Percentiles rank a stretch among this genome's conserved stretches.
These are phyloP conservation scores for Botrytis sinoallii DNA, from an alignment of 2,329 filamentous ascomycete species.

Conservation along the genomic window DNA sequence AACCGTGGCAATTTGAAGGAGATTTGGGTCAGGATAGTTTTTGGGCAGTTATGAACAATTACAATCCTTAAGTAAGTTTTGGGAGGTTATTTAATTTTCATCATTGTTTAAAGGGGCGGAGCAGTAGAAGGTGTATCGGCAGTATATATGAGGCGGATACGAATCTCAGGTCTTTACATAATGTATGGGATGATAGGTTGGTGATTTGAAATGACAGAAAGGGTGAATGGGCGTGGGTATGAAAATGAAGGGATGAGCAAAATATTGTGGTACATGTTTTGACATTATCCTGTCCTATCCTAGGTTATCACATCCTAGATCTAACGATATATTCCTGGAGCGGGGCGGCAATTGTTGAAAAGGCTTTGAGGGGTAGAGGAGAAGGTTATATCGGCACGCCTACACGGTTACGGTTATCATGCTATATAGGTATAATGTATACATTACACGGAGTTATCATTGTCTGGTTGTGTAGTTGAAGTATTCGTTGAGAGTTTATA, in stretches of 20 bases:
- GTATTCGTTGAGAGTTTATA: not conserved
- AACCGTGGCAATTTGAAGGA: constrained; percentile 51
- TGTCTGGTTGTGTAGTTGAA: not conserved
- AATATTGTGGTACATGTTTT: not conserved
- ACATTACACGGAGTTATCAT: not conserved
- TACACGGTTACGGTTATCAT: not conserved
- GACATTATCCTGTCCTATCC: not conserved
- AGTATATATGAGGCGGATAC: not conserved
- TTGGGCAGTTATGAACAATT: constrained; percentile 54
- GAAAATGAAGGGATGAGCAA: not conserved
- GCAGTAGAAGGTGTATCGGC: not conserved
- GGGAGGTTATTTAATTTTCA: not conserved
- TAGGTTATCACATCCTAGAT: not conserved
- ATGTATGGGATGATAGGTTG: not conserved
- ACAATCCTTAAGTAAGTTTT: constrained; percentile 21
- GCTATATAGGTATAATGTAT: not conserved
- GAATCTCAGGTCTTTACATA: not conserved
- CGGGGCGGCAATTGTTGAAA: not conserved
- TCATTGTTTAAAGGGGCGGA: not conserved
- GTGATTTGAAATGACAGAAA: not conserved
- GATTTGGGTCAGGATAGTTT: constrained; percentile 54
- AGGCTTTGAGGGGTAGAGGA: not conserved
- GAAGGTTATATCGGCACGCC: not conserved
- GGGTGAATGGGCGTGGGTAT: not conserved
- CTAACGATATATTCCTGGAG: not conserved